phyloP scores from a whole-genome alignment of 352 stramenopile genomes.

The Pythium apleroticum region DNA sequence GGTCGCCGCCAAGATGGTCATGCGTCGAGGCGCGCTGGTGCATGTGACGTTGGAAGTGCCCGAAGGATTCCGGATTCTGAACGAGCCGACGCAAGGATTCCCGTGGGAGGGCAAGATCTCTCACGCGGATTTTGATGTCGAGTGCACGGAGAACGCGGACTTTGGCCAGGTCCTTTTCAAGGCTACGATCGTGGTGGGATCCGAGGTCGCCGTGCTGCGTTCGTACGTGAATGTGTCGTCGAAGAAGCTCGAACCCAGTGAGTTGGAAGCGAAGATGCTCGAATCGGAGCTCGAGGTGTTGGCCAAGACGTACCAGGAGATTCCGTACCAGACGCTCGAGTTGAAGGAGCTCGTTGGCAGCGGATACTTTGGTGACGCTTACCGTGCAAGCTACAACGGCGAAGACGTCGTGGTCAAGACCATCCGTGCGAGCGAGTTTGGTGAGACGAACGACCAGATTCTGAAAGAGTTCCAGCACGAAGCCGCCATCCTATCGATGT shows the following conservation, averaged over 20 bases:
- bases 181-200: slow-evolving; percentile 65
- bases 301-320: slow-evolving; percentile 73
- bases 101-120: slow-evolving; percentile 71
- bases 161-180: slow-evolving; percentile 75
- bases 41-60: slow-evolving; percentile 72
- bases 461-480: slow-evolving; percentile 84
- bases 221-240: slow-evolving; percentile 73
- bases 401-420: slow-evolving; percentile 84
- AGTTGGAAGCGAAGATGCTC: slow-evolving; percentile 55
- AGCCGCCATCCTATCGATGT: slow-evolving; percentile 77
- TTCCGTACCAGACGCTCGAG: slow-evolving; percentile 61
- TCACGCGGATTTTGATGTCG: slow-evolving; percentile 54
- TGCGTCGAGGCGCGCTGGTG: slow-evolving; percentile 72
- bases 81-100: slow-evolving; percentile 67
- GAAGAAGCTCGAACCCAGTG: slow-evolving; percentile 32
- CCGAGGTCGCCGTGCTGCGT: slow-evolving; percentile 64
- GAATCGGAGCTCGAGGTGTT: slow-evolving; percentile 70
- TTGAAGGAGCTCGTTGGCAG: slow-evolving; percentile 75
- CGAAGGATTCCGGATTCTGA: slow-evolving; percentile 57
- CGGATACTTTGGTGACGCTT: slow-evolving; percentile 81
- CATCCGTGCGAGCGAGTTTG: slow-evolving; percentile 72
- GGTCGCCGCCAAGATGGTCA: slow-evolving; percentile 60
- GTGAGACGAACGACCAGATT: slow-evolving; percentile 71
- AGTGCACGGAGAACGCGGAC: slow-evolving; percentile 49
- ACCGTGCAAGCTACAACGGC: slow-evolving; percentile 56